Conservation (phyloP, 2,329 filamentous ascomycete species). For the Didymella lethalis region DNA sequence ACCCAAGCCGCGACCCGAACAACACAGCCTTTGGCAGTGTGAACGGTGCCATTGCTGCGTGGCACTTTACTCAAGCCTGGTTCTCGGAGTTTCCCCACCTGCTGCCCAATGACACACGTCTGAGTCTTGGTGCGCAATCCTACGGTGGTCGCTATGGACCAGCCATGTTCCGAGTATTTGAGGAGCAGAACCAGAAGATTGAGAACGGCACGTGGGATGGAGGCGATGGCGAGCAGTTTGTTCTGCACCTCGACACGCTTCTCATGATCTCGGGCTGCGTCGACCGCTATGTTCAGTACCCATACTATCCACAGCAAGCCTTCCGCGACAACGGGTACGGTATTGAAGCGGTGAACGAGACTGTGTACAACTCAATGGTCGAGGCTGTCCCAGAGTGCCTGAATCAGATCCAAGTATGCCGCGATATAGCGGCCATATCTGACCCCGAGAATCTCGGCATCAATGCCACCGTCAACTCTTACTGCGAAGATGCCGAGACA, state of each 20-base stretch:
- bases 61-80: slow-evolving; percentile 33
- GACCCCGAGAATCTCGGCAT: slow-evolving; percentile 50
- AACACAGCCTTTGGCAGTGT: slow-evolving; percentile 30
- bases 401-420: slow-evolving; percentile 20
- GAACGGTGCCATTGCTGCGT: slow-evolving; percentile 31
- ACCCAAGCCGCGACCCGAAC: slow-evolving; percentile 27
- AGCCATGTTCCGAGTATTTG: slow-evolving; percentile 61
- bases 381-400: slow-evolving; percentile 27
- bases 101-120: slow-evolving; percentile 29
- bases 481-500: slow-evolving; percentile 60
- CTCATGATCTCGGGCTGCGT: slow-evolving; percentile 54
- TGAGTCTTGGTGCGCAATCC: slow-evolving; percentile 32
- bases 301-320: slow-evolving; percentile 58
- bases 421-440: slow-evolving; percentile 23
- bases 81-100: slow-evolving; percentile 35
- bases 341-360: slow-evolving; percentile 56
- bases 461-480: slow-evolving; percentile 45
- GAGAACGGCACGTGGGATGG: slow-evolving; percentile 19
- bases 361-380: slow-evolving; percentile 27
- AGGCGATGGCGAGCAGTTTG: slow-evolving; percentile 24
- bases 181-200: slow-evolving; percentile 63
- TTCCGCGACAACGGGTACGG: slow-evolving; percentile 64
- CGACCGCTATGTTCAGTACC: slow-evolving; percentile 56
- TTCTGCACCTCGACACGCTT: slow-evolving; percentile 55
- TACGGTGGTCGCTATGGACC: slow-evolving; percentile 67